These are phyloP conservation scores for Aspergillus baeticus DNA, from an alignment of 495 filamentous ascomycete genomes.

Conservation along the genomic window DNA sequence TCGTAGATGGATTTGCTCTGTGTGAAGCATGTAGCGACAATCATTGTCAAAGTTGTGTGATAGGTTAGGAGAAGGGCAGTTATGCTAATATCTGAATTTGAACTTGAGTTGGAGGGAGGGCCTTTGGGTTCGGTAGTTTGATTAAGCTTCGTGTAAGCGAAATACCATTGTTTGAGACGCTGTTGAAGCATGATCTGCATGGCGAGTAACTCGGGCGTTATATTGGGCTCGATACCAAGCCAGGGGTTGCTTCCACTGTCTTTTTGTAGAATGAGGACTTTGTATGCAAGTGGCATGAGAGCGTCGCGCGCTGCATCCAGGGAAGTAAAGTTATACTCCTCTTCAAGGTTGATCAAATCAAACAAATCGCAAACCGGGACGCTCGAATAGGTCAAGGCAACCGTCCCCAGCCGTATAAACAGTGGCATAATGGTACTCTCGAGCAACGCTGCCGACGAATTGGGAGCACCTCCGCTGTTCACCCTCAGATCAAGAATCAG, in stretches of 20 bases:
- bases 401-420: conserved; percentile 23
- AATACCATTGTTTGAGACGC: background rate
- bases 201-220: background rate
- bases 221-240: background rate
- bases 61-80: conserved; percentile 1
- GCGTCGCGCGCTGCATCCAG: conserved; percentile 18
- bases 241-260: conserved; percentile 10
- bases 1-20: conserved; percentile 17
- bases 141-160: background rate
- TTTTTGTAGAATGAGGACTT: conserved; percentile 22
- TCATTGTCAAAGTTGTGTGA: background rate
- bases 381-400: conserved; percentile 22
- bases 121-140: background rate
- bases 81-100: background rate
- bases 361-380: conserved; percentile 19
- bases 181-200: conserved; percentile 12
- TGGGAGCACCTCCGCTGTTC: conserved; percentile 11
- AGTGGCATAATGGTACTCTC: conserved; percentile 26
- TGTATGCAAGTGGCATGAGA: conserved; percentile 17
- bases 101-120: background rate
- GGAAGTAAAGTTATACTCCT: conserved; percentile 8
- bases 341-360: background rate
- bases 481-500: conserved; percentile 24
- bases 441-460: conserved; percentile 21
- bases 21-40: background rate